A percentile compares a stretch with the other conserved stretches of the same genome.
These are phyloP conservation scores for Sarcodon sp. DNA, from an alignment of 768 basidiomycete species.

Conservation along the genomic window DNA sequence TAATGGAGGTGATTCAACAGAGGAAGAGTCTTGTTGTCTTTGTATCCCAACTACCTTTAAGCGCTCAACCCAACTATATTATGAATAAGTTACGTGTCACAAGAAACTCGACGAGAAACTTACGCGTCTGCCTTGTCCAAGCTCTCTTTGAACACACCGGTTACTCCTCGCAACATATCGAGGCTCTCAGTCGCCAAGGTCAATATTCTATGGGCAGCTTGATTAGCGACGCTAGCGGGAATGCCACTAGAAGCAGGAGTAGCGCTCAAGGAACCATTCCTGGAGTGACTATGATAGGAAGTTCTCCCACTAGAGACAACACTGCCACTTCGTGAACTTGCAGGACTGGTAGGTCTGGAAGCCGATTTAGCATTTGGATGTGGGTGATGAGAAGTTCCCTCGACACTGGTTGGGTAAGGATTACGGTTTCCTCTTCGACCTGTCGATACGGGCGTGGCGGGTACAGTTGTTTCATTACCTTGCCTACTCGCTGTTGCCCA, in stretches of 20 bases:
- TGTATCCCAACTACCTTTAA: constrained; percentile 69
- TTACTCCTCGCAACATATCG: constrained; percentile 86
- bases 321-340: constrained; percentile 14
- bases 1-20: neutral
- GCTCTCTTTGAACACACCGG: constrained; percentile 78
- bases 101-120: constrained; percentile 15
- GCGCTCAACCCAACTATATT: constrained; percentile 68
- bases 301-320: constrained; percentile 11
- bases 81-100: constrained; percentile 1
- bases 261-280: neutral
- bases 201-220: constrained; percentile 71
- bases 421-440: neutral
- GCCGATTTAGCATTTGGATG: constrained; percentile 15
- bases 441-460: neutral
- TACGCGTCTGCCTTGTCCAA: constrained; percentile 81
- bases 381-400: constrained; percentile 14
- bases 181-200: constrained; percentile 82
- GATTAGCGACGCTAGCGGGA: constrained; percentile 42
- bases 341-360: constrained; percentile 9
- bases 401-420: neutral
- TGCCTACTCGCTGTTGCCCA: constrained; percentile 43
- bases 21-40: constrained; percentile 22
- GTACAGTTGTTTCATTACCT: constrained; percentile 3
- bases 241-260: neutral
- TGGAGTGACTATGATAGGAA: constrained; percentile 7